Percentiles rank a stretch among this genome's conserved stretches.
Conservation (phyloP, 805 yeast genomes). For the Grigorovia humatica region DNA sequence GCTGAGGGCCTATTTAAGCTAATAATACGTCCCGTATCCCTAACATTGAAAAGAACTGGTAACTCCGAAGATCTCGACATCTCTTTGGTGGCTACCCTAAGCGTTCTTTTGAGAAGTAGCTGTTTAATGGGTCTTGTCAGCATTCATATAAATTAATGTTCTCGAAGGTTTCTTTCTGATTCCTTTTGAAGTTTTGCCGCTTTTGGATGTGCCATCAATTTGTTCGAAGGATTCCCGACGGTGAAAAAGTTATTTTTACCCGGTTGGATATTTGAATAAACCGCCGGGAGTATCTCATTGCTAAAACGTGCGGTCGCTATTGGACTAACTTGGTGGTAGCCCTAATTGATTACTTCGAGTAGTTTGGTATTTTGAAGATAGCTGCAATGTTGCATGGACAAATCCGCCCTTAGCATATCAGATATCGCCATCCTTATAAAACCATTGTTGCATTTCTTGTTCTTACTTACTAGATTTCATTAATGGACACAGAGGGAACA, state of each 20-base stretch:
- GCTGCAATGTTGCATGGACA: no score
- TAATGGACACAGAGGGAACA: no score
- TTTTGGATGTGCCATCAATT: not conserved
- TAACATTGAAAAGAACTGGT: slow-evolving; percentile 18
- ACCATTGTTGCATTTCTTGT: no score
- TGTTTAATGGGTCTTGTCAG: not conserved
- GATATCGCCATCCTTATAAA: no score
- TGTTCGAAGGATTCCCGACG: not conserved
- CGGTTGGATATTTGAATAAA: not conserved
- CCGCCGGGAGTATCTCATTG: no score
- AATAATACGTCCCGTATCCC: slow-evolving; percentile 53
- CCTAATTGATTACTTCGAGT: no score
- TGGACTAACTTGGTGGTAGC: no score
- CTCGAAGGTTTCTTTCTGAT: not conserved
- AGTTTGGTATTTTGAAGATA: no score
- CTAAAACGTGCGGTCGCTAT: no score
- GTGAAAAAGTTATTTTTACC: not conserved
- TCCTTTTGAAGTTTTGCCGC: not conserved
- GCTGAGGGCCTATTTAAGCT: slow-evolving; percentile 72
- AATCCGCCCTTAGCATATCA: no score
- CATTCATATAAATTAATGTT: not conserved
- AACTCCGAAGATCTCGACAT: slow-evolving; percentile 2
- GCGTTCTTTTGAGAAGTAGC: not conserved
- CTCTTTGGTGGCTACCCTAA: not conserved
- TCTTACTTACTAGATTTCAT: no score